Evolutionary conservation across 176 grass and related monocot genomes (phyloP).

Genomic region (Aegilops sharonensis): DNA sequence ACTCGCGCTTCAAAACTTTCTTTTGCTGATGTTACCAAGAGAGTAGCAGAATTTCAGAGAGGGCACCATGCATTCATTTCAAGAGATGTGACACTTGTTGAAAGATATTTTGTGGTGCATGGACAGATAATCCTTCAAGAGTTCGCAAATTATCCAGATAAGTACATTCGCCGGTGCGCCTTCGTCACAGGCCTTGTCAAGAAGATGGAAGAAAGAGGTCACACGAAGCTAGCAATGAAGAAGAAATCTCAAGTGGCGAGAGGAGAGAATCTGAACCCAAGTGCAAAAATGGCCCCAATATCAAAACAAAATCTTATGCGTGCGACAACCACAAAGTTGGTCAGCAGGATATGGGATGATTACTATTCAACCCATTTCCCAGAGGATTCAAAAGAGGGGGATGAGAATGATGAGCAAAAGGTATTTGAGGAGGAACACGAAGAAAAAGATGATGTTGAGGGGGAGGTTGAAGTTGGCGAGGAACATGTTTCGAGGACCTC

Average conservation of each 20-base stretch:
- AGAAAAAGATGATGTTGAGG: conserved; percentile 59
- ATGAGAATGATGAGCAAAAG: conserved; percentile 33
- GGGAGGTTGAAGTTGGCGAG: conserved; percentile 28
- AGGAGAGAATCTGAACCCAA: conserved; percentile 69
- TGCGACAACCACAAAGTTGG: conserved; percentile 67
- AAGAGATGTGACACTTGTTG: conserved; percentile 34
- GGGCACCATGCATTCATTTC: conserved; percentile 50
- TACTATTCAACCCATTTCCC: conserved; percentile 65
- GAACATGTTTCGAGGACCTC: conserved; percentile 13
- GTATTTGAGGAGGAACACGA: conserved; percentile 55
- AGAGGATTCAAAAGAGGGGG: conserved; percentile 41
- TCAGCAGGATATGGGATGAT: conserved; percentile 67
- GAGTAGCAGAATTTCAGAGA: conserved; percentile 52
- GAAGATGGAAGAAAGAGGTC: conserved; percentile 63
- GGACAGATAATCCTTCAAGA: conserved; percentile 75
- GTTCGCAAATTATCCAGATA: conserved; percentile 57
- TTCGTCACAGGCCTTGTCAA: conserved; percentile 49
- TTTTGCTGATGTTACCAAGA: conserved; percentile 57
- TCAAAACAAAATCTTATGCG: conserved; percentile 63
- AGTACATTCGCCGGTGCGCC: conserved; percentile 41
- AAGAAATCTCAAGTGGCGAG: conserved; percentile 43
- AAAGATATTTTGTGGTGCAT: conserved; percentile 70
- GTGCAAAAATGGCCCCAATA: conserved; percentile 43
- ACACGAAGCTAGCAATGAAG: conserved; percentile 63
- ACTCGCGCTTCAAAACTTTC: conserved; percentile 55